These are phyloP conservation scores for Plasmodium adleri DNA, from an alignment of 169 alveolate genomes.

Conservation along the genomic window DNA sequence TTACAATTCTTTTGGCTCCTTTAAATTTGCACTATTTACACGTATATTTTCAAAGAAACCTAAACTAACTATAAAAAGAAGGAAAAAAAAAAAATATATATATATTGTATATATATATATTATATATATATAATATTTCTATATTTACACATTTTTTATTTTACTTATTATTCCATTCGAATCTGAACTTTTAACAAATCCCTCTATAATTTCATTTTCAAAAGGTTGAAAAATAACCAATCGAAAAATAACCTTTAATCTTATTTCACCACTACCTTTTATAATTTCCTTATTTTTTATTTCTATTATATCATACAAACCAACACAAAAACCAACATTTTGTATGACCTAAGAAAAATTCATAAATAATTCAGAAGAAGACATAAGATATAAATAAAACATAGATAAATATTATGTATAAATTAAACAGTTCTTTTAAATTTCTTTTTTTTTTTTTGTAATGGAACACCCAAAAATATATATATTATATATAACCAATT, in stretches of 20 bases:
- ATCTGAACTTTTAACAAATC: constrained; percentile 56
- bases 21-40: constrained; percentile 54
- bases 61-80: constrained; percentile 27
- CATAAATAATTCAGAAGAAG: neutral
- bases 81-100: neutral
- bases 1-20: constrained; percentile 65
- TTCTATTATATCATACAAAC: constrained; percentile 56
- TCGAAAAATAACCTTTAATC: constrained; percentile 54
- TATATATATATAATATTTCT: constrained; percentile 4
- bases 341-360: constrained; percentile 29
- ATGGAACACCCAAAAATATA: neutral
- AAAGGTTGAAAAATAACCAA: constrained; percentile 52
- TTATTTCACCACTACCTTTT: constrained; percentile 42
- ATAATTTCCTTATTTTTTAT: constrained; percentile 56
- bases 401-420: too few relatives aligned
- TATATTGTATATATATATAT: neutral
- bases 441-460: neutral
- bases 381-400: too few relatives aligned
- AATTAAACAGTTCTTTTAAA: too few relatives aligned
- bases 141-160: neutral
- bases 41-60: constrained; percentile 65
- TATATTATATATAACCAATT: neutral
- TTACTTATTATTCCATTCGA: constrained; percentile 63
- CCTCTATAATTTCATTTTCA: constrained; percentile 72
- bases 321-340: constrained; percentile 68